Evolutionary conservation across 2,329 filamentous ascomycete species (phyloP), one percentile per base, ranked within the genome.

Genomic region (Aureobasidium namibiae): DNA sequence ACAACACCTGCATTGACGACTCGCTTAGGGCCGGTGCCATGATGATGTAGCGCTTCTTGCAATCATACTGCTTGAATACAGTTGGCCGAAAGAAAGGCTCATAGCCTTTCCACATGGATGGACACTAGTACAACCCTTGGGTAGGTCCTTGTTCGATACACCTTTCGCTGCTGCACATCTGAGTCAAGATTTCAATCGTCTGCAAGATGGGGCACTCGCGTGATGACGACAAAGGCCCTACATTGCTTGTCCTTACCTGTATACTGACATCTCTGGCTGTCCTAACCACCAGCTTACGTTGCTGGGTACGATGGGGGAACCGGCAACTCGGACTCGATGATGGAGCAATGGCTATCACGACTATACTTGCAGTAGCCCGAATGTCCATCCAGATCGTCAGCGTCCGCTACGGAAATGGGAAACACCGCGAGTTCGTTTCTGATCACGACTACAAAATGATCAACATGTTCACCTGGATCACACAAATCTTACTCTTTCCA

Each of bases 401-500:
- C 33, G 67, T 69, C 0, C 63, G 61, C 6, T 64, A 69, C 38
- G 74, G 74, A 3, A 75, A 76, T 59, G 74, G 74, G 0, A 65
- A 71, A 14, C 75, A 76, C 54, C 66, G 71, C 48, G 68, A 67
- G 64, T 75, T 68, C 44, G 65, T 76, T 13, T 60, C 66, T 9
- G 26, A 62, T 0, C 61, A 67, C 3, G 60, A 75, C 26, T 75
- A 75, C 50, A 54, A 70, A 56, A 67, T 63, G 38, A 71, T 74
- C 60, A 75, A 73, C 60, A 73, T 72, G 67, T 46, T 59, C 9
- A 56, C 53, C 10, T 76, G 73, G 74, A 65, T 70, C 45, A 73
- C 71, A 3, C 74, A 76, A 64, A 66, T 76, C 14, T 65, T 75
- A 21, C 68, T 77, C 2, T 78, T 76, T 60, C 65, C 67, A 11